These are phyloP conservation scores for Epichloe typhina DNA, from an alignment of 2,329 filamentous ascomycete species.

Conservation along the genomic window DNA sequence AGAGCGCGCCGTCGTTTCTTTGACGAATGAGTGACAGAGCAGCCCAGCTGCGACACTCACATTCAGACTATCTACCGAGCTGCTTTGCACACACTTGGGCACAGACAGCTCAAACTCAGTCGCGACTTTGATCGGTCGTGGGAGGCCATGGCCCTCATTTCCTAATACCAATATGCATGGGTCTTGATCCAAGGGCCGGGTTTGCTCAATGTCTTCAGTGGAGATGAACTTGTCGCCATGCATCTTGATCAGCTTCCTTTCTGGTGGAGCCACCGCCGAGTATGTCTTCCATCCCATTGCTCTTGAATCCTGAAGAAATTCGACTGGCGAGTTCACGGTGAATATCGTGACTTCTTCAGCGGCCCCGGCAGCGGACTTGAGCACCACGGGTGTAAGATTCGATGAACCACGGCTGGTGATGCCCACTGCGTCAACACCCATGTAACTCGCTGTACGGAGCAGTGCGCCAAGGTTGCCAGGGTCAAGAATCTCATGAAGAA, in stretches of 20 bases:
- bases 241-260: conserved; percentile 19
- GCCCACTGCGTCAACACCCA: conserved; percentile 76
- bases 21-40: conserved; percentile 57
- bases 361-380: conserved; percentile 83
- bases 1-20: conserved; percentile 10
- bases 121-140: conserved; percentile 47
- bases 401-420: conserved; percentile 65
- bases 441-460: conserved; percentile 74
- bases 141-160: conserved; percentile 64
- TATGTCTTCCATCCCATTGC: conserved; percentile 71
- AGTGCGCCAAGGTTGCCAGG: conserved; percentile 86
- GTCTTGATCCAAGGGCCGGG: conserved; percentile 39
- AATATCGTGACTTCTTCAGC: conserved; percentile 69
- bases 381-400: conserved; percentile 58
- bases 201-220: conserved; percentile 32
- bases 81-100: conserved; percentile 35
- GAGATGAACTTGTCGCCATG: conserved; percentile 33
- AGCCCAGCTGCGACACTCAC: conserved; percentile 80
- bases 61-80: conserved; percentile 76
- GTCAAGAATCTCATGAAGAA: conserved; percentile 68
- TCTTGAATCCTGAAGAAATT: conserved; percentile 57
- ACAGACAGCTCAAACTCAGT: conserved; percentile 59
- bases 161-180: conserved; percentile 75
- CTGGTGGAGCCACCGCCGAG: conserved; percentile 49
- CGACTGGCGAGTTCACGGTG: conserved; percentile 48